These are phyloP conservation scores for Eudorina sp. DNA, from an alignment of 139 green algal species.

Conservation along the genomic window DNA sequence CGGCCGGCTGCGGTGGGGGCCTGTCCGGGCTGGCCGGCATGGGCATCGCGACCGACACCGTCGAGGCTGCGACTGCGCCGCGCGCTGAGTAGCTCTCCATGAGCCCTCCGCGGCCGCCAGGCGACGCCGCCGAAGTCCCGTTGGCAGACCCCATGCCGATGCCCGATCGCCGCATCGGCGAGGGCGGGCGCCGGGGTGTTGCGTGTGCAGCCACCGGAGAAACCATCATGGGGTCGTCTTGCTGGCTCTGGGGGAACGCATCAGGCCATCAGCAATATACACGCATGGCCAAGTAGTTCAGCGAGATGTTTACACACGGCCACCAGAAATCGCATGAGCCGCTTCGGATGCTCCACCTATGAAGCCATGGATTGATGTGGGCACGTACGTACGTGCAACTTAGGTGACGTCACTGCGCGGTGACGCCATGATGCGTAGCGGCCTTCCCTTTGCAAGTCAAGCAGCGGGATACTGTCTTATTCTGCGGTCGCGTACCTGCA, in stretches of 20 bases:
- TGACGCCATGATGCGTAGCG: no score
- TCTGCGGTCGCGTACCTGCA: not conserved
- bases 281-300: not conserved
- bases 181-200: constrained; percentile 16
- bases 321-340: not conserved
- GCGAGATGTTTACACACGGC: no score
- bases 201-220: not conserved
- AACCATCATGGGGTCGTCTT: constrained; percentile 9
- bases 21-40: not conserved
- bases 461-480: no score
- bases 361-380: no score
- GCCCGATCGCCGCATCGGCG: constrained; percentile 32
- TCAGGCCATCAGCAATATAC: not conserved
- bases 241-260: not conserved
- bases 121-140: not conserved
- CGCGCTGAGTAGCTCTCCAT: not conserved
- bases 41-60: not conserved
- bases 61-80: not conserved
- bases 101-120: not conserved
- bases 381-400: not conserved
- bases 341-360: no score
- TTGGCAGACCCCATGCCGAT: constrained; percentile 26
- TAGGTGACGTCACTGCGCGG: not conserved
- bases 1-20: not conserved
- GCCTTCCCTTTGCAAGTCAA: no score